Percentiles rank a stretch among this genome's conserved stretches.
phyloP scores from a whole-genome alignment of 2,329 filamentous ascomycete genomes.

The Epichloe aotearoae region DNA sequence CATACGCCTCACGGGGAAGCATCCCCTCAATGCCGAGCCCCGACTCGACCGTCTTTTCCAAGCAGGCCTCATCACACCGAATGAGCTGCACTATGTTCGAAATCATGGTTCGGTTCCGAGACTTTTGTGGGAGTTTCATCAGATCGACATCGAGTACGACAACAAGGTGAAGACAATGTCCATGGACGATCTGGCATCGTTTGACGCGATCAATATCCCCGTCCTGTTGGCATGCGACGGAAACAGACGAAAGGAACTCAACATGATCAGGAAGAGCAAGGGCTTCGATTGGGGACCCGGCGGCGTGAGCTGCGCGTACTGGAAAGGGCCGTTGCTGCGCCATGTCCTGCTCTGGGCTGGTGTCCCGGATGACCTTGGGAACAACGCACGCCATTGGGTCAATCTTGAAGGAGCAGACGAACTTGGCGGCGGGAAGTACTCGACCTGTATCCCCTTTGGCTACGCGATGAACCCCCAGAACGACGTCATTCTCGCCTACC shows the following conservation, averaged over 20 bases:
- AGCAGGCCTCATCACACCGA: slow-evolving; percentile 36
- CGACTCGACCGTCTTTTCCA: slow-evolving; percentile 27
- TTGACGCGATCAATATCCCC: slow-evolving; percentile 32
- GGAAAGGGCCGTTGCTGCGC: slow-evolving; percentile 31
- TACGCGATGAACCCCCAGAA: slow-evolving; percentile 18
- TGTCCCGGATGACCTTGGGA: slow-evolving; percentile 13
- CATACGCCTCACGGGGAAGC: slow-evolving; percentile 37
- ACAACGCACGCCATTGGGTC: slow-evolving; percentile 20
- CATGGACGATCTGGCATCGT: slow-evolving; percentile 32
- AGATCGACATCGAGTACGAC: slow-evolving; percentile 28
- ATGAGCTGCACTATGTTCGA: slow-evolving; percentile 36
- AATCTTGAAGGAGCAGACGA: slow-evolving; percentile 37
- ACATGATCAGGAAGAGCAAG: slow-evolving; percentile 33
- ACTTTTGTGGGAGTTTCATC: slow-evolving; percentile 35
- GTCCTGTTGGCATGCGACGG: slow-evolving; percentile 35
- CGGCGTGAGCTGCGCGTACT: slow-evolving; percentile 35
- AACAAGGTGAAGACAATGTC: slow-evolving; percentile 21
- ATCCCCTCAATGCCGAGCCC: slow-evolving; percentile 38
- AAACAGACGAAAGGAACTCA: slow-evolving; percentile 37
- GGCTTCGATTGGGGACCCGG: slow-evolving; percentile 34
- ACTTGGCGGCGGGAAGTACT: slow-evolving; percentile 32
- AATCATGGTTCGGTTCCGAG: slow-evolving; percentile 39
- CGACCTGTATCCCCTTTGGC: slow-evolving; percentile 33
- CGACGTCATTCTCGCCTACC: slow-evolving; percentile 4
- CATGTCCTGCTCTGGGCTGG: slow-evolving; percentile 31